These are phyloP conservation scores for Inonotus hispidus DNA, from an alignment of 1,284 basidiomycete genomes.

Conservation along the genomic window DNA sequence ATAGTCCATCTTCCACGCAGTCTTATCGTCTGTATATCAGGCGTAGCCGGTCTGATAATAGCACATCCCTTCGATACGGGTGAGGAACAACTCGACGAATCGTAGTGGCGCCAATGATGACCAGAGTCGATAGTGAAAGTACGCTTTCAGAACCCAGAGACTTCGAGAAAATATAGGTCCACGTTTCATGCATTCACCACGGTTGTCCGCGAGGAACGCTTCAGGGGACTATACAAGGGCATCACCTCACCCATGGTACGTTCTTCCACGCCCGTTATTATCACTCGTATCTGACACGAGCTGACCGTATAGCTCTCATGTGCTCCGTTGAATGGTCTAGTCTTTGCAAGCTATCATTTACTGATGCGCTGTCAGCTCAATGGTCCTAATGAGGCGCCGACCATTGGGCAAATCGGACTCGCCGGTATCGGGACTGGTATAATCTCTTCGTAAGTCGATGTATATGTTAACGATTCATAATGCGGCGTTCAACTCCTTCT, in stretches of 20 bases:
- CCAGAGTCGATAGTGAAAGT: conserved; percentile 56
- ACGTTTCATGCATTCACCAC: conserved; percentile 57
- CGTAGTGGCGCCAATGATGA: neutral
- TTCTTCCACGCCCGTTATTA: neutral
- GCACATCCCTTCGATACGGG: conserved; percentile 76
- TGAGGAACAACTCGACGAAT: conserved; percentile 25
- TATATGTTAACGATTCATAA: too few species aligned
- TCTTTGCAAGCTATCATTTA: conserved; percentile 72
- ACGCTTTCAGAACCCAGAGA: conserved; percentile 60
- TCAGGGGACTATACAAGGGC: conserved; percentile 66
- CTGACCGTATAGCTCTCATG: conserved; percentile 49
- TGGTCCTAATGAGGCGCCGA: conserved; percentile 41
- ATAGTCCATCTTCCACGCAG: neutral
- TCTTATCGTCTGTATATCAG: conserved; percentile 32
- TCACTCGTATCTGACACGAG: neutral
- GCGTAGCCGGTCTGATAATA: conserved; percentile 56
- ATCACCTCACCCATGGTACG: conserved; percentile 65
- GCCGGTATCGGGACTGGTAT: conserved; percentile 78
- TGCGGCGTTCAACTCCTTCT: too few species aligned
- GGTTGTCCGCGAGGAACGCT: conserved; percentile 61
- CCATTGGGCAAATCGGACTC: conserved; percentile 62
- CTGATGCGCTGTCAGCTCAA: conserved; percentile 57
- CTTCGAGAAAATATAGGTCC: conserved; percentile 50
- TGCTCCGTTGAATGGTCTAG: conserved; percentile 68
- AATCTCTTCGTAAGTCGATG: conserved; percentile 58